A percentile compares a stretch with the other conserved stretches of the same genome.
phyloP scores from a whole-genome alignment of 345 rosid genomes.

The Eucalyptus cloeziana region DNA sequence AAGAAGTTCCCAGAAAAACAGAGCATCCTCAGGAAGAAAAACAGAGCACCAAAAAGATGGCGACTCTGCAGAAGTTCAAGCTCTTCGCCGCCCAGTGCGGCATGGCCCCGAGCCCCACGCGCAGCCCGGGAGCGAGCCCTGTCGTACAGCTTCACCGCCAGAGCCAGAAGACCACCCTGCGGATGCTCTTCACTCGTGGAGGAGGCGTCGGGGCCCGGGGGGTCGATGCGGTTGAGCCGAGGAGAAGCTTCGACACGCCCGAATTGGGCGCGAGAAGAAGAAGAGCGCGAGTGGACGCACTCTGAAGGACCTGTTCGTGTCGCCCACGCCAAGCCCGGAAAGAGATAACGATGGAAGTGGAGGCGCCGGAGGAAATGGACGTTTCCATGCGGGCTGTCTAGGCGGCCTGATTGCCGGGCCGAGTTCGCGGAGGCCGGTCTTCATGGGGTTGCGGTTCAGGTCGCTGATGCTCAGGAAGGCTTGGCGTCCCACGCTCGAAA shows the following conservation, averaged over 20 bases:
- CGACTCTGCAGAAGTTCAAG: constrained; percentile 74
- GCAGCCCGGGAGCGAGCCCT: constrained; percentile 68
- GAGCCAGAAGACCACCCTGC: constrained; percentile 52
- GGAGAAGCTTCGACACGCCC: not conserved
- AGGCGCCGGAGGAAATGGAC: not conserved
- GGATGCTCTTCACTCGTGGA: constrained; percentile 43
- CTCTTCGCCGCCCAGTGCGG: constrained; percentile 74
- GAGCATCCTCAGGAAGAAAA: not conserved
- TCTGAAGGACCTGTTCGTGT: constrained; percentile 59
- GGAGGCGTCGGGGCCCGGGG: constrained; percentile 21
- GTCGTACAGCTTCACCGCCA: constrained; percentile 46
- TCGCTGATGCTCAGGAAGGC: constrained; percentile 32
- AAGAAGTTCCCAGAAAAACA: not conserved
- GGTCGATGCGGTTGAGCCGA: constrained; percentile 6
- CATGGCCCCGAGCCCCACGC: constrained; percentile 56
- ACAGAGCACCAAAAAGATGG: constrained; percentile 23
- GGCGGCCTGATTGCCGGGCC: constrained; percentile 9
- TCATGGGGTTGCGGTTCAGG: constrained; percentile 62
- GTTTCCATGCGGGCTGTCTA: not conserved
- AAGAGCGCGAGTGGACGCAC: constrained; percentile 2
- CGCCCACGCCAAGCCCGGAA: constrained; percentile 7
- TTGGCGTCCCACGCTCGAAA: constrained; percentile 70
- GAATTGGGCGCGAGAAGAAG: constrained; percentile 6
- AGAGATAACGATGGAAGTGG: not conserved
- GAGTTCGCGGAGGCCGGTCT: constrained; percentile 29